Evolutionary conservation across 2,329 filamentous ascomycete species (phyloP), one percentile per base, ranked within the genome.

Genomic region (Niveomyces coronatus): DNA sequence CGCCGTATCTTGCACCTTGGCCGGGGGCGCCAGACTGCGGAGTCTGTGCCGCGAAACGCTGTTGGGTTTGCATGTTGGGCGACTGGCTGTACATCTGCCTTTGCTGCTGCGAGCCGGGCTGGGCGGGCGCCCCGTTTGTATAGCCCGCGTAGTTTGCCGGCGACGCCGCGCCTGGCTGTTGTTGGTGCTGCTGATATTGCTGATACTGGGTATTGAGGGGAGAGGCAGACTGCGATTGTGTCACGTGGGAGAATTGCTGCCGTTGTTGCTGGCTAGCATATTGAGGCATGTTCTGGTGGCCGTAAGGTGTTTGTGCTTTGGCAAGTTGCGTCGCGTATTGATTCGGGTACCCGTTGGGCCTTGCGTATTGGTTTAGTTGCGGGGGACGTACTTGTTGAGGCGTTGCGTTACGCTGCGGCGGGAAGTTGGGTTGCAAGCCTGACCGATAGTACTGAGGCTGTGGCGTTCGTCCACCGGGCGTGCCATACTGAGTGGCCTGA

Each of bases 291-390:
- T 59, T 65, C 43, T 69, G 62, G 41, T 74, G 70, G 9, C 67
- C 64, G 41, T 71, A 75, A 0, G 67, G 64, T 7, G 65, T 64
- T 41, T 70, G 67, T 9, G 65, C 58, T 49, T 76, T 76, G 34
- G 62, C 64, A 36, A 72, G 57, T 46, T 69, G 68, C 7, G 67
- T 65, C 4, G 65, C 61, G 45, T 67, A 74, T 33, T 60, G 62
- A 37, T 55, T 59, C 8, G 60, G 54, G 45, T 65, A 71, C 4
- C 66, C 63, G 35, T 68, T 71, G 5, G 66, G 58, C 23, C 67
- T 63, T 20, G 68, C 61, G 49, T 73, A 75, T 39, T 67, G 62
- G 24, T 69, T 63, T 10, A 63, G 60, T 37, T 64, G 64, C 34
- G 63, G 60, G 4, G 58, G 53, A 36, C 61, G 58, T 7, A 58